A percentile compares a stretch with the other conserved stretches of the same genome.
phyloP scores from a whole-genome alignment of 2,329 filamentous ascomycete species.

The Hysterium pulicare region DNA sequence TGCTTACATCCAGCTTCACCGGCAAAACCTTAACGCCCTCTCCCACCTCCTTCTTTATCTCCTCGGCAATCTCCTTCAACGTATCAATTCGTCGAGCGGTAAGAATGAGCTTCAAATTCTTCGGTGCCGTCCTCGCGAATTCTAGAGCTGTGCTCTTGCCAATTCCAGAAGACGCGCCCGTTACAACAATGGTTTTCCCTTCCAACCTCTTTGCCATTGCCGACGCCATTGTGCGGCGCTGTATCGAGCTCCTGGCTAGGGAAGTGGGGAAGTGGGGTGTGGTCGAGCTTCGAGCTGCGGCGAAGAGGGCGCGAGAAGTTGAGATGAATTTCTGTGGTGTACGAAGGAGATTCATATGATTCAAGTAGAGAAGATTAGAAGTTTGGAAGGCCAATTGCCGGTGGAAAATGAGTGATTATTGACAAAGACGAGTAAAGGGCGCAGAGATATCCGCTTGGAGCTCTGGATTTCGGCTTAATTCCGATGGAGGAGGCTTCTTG shows the following conservation, averaged over 20 bases:
- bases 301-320: too few species aligned
- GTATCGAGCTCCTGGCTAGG: background rate
- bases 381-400: too few species aligned
- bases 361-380: too few species aligned
- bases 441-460: too few species aligned
- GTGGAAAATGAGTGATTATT: too few species aligned
- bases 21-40: slow-evolving; percentile 72
- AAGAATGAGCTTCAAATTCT: slow-evolving; percentile 76
- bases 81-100: slow-evolving; percentile 83
- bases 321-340: too few species aligned
- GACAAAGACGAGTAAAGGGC: too few species aligned
- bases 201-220: slow-evolving; percentile 78
- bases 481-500: too few species aligned
- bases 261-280: background rate
- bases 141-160: slow-evolving; percentile 80
- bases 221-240: slow-evolving; percentile 55
- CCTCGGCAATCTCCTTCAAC: slow-evolving; percentile 69
- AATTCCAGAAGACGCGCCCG: slow-evolving; percentile 91
- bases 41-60: slow-evolving; percentile 74
- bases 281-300: too few species aligned
- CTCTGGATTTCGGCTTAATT: too few species aligned
- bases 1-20: slow-evolving; percentile 83
- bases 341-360: too few species aligned
- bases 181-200: slow-evolving; percentile 90
- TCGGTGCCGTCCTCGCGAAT: slow-evolving; percentile 81